Evolutionary conservation across 2,329 filamentous ascomycete genomes (phyloP).

Genomic region (Harringtonia lauricola): DNA sequence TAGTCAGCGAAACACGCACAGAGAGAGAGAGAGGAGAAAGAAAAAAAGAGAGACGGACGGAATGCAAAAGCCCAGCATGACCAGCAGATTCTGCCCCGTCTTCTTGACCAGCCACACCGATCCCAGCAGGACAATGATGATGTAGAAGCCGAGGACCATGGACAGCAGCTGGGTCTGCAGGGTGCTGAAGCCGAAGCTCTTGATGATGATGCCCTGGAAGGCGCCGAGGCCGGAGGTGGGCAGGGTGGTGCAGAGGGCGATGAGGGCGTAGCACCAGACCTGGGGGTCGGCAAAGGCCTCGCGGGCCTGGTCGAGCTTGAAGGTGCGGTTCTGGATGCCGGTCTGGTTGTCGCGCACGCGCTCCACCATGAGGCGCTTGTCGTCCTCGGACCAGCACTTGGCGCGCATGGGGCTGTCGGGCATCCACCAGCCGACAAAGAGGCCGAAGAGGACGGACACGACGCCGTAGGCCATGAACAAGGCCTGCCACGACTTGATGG

Average conservation of each 20-base stretch:
- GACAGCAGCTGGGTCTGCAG: constrained; percentile 62
- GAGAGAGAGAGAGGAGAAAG: background rate
- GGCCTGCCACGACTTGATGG: constrained; percentile 55
- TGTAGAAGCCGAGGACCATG: constrained; percentile 66
- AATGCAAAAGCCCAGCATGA: constrained; percentile 55
- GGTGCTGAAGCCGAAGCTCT: constrained; percentile 51
- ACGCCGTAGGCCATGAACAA: constrained; percentile 58
- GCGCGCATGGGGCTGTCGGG: constrained; percentile 63
- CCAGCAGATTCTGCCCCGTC: constrained; percentile 54
- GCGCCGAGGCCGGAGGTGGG: constrained; percentile 63
- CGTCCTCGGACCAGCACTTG: constrained; percentile 55
- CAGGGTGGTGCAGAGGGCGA: constrained; percentile 61
- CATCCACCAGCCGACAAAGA: constrained; percentile 52
- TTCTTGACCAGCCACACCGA: constrained; percentile 57
- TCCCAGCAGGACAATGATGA: constrained; percentile 56
- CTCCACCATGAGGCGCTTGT: constrained; percentile 53
- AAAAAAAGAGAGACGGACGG: constrained; percentile 35
- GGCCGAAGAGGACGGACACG: constrained; percentile 51
- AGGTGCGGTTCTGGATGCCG: constrained; percentile 43
- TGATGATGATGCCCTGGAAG: constrained; percentile 67
- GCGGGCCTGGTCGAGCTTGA: constrained; percentile 33
- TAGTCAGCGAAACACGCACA: background rate
- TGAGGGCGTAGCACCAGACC: constrained; percentile 51
- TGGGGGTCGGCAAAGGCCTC: constrained; percentile 54
- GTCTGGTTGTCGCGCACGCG: constrained; percentile 50